Evolutionary conservation across 176 grass and related monocot species (phyloP).

Genomic region (Pharus latifolius): DNA sequence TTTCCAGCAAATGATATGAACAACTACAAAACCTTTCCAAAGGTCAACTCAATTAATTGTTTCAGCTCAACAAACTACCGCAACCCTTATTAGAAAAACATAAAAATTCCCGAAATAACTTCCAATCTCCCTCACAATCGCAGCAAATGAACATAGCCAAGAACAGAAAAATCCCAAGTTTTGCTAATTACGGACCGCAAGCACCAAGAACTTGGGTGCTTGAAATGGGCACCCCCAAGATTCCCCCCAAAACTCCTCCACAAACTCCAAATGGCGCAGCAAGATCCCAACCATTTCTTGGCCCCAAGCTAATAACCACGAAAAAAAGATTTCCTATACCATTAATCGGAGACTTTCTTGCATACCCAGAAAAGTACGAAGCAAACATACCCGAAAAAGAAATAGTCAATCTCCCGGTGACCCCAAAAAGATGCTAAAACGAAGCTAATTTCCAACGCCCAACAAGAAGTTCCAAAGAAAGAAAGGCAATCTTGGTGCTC

Average conservation of each 20-base stretch:
- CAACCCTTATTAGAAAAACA: background rate
- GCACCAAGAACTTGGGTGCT: background rate
- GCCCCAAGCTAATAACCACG: background rate
- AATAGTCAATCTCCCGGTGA: background rate
- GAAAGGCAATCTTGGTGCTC: constrained; percentile 2
- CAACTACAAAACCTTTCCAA: background rate
- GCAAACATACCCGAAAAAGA: background rate
- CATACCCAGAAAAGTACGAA: background rate
- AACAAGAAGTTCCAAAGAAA: background rate
- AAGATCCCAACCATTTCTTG: background rate
- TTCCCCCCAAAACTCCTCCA: background rate
- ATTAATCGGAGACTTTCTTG: background rate
- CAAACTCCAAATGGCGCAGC: background rate
- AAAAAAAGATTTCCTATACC: background rate
- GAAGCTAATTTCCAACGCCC: background rate
- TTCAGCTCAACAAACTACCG: background rate
- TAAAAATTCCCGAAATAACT: background rate
- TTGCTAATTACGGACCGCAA: background rate
- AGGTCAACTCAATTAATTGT: too few species aligned
- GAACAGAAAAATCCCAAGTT: background rate
- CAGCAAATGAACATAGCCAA: background rate
- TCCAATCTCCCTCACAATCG: background rate
- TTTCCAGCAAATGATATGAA: background rate
- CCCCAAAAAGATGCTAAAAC: background rate
- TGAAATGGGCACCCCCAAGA: background rate